Evolutionary conservation across 768 basidiomycete genomes (phyloP), one percentile per base, ranked within the genome.

Genomic region (Scleroderma citrinum): DNA sequence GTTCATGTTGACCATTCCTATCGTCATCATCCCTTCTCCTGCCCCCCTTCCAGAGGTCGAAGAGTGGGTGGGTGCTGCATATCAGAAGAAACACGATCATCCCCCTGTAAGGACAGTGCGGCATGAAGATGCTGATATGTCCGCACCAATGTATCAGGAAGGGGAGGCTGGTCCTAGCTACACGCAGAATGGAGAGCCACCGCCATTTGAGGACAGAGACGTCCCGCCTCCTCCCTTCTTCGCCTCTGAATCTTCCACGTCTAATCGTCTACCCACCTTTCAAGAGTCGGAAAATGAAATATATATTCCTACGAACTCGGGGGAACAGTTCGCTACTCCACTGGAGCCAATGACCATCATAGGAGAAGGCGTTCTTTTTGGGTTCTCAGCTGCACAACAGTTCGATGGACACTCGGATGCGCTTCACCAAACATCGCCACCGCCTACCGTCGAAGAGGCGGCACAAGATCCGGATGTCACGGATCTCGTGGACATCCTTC

Each of bases 61-160:
- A n/a, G 76, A 73, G 47, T 78, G 79, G 46, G 66, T 88, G 19
- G 87, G 87, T 52, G 76, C 74, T 26, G 87, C 85, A 7, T 92
- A 92, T 65, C 82, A 80, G 58, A 92, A 92, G 73, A 92, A 92
- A 63, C 89, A 92, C 56, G 90, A 92, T 58, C 76, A 78, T 2
- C 90, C 90, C 7, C 90, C 90, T 2, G 63, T 74, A 3, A 79
- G 72, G 59, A 92, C 90, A 0, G 76, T 81, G 32, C 72, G 90
- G 46, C 68, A 76, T 32, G 87, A 88, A 48, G 90, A 91, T 44
- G 51, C 54, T 14, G 87, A 89, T 31, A 57, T 69, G 30, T 71
- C 71, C 3, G 78, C 77, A 10, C 87, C 86, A 37, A 73, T 75
- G 58, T 88, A 87, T 61, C 78, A 81, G 14, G 80, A 79, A 58